phyloP scores from a whole-genome alignment of 208 protist species.

The Phytomonas sp. region DNA sequence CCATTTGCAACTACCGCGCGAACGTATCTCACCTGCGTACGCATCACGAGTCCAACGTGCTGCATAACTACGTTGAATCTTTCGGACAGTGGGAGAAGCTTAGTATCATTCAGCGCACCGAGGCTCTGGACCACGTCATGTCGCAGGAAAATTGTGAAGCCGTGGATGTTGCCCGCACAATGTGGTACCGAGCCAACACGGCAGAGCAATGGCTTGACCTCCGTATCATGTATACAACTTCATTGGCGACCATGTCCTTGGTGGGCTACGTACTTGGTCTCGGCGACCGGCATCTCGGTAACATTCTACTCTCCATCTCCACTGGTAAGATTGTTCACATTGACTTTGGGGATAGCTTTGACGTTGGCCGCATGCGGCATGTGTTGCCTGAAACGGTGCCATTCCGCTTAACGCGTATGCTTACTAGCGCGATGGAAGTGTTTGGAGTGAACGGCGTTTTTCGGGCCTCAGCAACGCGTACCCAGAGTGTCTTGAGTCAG shows the following conservation, averaged over 20 bases:
- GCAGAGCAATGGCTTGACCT: conserved; percentile 98
- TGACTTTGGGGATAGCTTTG: conserved; percentile 99
- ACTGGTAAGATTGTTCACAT: conserved; percentile 99
- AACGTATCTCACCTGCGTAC: conserved; percentile 77
- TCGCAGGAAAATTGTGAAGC: conserved; percentile 87
- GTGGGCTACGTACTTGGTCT: conserved; percentile 98
- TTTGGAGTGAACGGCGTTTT: conserved; percentile 98
- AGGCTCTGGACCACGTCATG: conserved; percentile 97
- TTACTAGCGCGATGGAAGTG: conserved; percentile 99
- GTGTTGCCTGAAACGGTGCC: conserved; percentile 99
- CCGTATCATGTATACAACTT: conserved; percentile 97
- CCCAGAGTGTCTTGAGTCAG: conserved; percentile 94
- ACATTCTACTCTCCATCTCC: conserved; percentile 98
- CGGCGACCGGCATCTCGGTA: conserved; percentile 99
- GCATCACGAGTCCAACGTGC: conserved; percentile 75
- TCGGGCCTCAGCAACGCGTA: conserved; percentile 94
- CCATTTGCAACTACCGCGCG: conserved; percentile 97
- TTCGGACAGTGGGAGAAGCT: conserved; percentile 85
- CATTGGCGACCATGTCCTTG: conserved; percentile 99
- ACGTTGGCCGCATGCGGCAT: conserved; percentile 97
- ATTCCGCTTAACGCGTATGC: conserved; percentile 99
- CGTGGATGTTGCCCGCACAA: conserved; percentile 70
- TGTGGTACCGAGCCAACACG: conserved; percentile 97
- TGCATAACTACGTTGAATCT: conserved; percentile 83
- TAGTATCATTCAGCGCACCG: conserved; percentile 93